These are phyloP conservation scores for Cryphonectria radicalis DNA, from an alignment of 2,329 filamentous ascomycete genomes.

Conservation along the genomic window DNA sequence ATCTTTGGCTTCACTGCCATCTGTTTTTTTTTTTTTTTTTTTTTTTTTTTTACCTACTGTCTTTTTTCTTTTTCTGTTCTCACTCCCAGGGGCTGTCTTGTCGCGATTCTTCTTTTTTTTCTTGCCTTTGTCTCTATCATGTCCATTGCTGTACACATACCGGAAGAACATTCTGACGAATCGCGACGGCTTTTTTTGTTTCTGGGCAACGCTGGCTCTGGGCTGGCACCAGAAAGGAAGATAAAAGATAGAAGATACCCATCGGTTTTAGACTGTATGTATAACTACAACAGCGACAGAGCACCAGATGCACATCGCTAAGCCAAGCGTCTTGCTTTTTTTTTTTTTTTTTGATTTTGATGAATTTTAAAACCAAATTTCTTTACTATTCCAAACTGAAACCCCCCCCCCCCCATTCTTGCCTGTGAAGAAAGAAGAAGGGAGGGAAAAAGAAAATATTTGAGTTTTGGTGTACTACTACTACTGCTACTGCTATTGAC, in stretches of 20 bases:
- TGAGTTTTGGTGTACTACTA: background rate
- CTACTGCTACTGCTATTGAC: background rate
- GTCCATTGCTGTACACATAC: constrained; percentile 33
- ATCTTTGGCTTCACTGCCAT: constrained; percentile 31
- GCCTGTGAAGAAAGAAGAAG: background rate
- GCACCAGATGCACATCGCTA: constrained; percentile 35
- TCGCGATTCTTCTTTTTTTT: constrained; percentile 7
- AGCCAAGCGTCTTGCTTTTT: constrained; percentile 24
- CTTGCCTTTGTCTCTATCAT: constrained; percentile 23
- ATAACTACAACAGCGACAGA: constrained; percentile 32
- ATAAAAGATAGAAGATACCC: constrained; percentile 39
- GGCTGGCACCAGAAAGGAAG: constrained; percentile 37
- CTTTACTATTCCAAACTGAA: background rate
- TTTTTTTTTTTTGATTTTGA: constrained; percentile 12
- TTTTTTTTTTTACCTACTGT: constrained; percentile 17
- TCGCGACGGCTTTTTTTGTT: constrained; percentile 21
- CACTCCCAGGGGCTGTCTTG: constrained; percentile 17
- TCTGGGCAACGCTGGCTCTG: constrained; percentile 33
- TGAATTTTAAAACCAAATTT: constrained; percentile 17
- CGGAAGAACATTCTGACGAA: constrained; percentile 29
- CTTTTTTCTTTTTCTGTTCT: constrained; percentile 18
- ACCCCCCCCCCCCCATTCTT: too few relatives aligned
- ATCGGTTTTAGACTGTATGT: constrained; percentile 36
- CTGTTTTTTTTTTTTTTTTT: constrained; percentile 18
- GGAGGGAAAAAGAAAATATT: background rate